These are phyloP conservation scores for Backusella mclennaniae DNA, from an alignment of 192 early-diverging fungal species.

Conservation along the genomic window DNA sequence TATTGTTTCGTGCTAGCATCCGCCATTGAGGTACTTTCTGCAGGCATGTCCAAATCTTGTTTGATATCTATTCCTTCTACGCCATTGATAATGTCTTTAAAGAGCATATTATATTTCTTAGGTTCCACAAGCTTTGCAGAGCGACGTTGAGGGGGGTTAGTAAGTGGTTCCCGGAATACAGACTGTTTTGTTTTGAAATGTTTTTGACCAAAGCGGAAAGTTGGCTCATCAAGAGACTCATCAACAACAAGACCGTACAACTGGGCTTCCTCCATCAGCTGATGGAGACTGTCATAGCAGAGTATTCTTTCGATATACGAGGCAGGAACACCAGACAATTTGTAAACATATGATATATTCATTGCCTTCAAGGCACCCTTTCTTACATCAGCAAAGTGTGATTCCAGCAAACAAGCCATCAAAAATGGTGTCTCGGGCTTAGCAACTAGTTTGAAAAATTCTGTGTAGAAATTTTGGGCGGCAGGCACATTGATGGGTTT, in stretches of 20 bases:
- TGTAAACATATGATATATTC: conserved; percentile 56
- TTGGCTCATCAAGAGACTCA: not conserved
- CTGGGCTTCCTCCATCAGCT: conserved; percentile 37
- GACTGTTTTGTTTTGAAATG: conserved; percentile 9
- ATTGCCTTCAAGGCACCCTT: conserved; percentile 72
- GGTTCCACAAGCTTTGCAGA: conserved; percentile 24
- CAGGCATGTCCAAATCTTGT: too few species aligned
- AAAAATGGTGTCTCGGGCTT: conserved; percentile 62
- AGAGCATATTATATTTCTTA: conserved; percentile 11
- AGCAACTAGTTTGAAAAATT: conserved; percentile 71
- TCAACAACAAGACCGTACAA: conserved; percentile 34
- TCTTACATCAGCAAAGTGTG: conserved; percentile 73
- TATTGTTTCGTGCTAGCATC: not conserved
- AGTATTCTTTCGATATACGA: conserved; percentile 29
- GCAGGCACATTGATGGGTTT: conserved; percentile 52
- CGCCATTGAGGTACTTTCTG: too few species aligned
- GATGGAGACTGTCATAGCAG: conserved; percentile 35
- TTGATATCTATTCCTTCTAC: too few species aligned
- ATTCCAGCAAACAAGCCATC: conserved; percentile 76
- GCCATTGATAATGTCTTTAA: conserved; percentile 18
- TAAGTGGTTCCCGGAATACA: conserved; percentile 22
- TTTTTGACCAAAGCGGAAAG: conserved; percentile 32
- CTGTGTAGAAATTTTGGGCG: conserved; percentile 61
- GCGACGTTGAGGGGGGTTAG: conserved; percentile 17
- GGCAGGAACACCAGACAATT: conserved; percentile 23